These are phyloP conservation scores for Paraphysoderma sedebokerense DNA, from an alignment of 371 early-diverging fungal species.

Conservation along the genomic window DNA sequence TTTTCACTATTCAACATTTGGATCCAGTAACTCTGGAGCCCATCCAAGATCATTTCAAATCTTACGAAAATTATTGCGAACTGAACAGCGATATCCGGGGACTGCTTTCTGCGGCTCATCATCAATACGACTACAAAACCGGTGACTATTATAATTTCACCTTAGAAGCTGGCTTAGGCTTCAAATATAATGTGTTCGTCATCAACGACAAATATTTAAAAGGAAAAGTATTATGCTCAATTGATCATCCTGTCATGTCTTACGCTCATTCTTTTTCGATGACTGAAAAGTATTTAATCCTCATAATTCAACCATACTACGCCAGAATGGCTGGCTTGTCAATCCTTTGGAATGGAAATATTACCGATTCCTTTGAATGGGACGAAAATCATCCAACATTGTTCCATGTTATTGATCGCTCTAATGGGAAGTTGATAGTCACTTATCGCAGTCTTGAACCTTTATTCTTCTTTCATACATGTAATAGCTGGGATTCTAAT, in stretches of 20 bases:
- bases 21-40: background rate
- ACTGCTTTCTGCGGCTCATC: constrained; percentile 43
- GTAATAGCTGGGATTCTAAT: background rate
- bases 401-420: background rate
- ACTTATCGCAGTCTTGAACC: background rate
- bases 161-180: background rate
- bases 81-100: constrained; percentile 52
- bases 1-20: background rate
- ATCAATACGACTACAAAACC: constrained; percentile 40
- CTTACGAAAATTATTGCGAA: constrained; percentile 44
- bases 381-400: background rate
- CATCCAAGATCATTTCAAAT: background rate
- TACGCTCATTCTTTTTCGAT: constrained; percentile 53
- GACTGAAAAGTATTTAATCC: constrained; percentile 45
- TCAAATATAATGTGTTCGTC: constrained; percentile 31
- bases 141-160: constrained; percentile 50
- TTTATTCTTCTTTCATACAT: background rate
- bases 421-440: background rate
- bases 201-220: constrained; percentile 19
- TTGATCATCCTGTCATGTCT: constrained; percentile 38
- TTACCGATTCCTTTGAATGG: background rate
- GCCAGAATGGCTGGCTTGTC: too few species aligned
- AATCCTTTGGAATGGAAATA: background rate
- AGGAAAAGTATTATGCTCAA: constrained; percentile 3
- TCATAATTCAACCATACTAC: constrained; percentile 7